Conservation (phyloP, 441 rosid genomes). For the Adansonia gregorii region DNA sequence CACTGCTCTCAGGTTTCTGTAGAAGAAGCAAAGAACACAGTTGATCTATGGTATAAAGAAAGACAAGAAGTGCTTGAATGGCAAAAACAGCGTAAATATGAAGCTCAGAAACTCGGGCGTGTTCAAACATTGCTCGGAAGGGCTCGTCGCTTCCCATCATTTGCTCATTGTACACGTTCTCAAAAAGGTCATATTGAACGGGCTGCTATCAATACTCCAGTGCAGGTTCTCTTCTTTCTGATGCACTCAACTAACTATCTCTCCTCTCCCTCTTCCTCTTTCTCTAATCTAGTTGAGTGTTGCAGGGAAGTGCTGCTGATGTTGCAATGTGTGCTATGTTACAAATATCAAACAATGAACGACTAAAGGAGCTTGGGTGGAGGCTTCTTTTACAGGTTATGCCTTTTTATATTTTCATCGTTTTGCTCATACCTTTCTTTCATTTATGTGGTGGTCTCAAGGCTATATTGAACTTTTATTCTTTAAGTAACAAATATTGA, state of each 20-base stretch:
- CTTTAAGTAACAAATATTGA: not conserved
- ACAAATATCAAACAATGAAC: constrained; percentile 67
- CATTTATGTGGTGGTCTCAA: not conserved
- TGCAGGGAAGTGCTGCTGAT: constrained; percentile 99
- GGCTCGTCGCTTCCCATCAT: constrained; percentile 73
- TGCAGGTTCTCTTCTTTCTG: constrained; percentile 65
- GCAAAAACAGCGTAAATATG: constrained; percentile 80
- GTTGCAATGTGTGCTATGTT: constrained; percentile 99
- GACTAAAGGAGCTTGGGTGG: constrained; percentile 88
- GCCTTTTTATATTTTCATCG: constrained; percentile 24
- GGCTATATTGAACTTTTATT: not conserved
- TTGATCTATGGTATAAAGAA: constrained; percentile 89
- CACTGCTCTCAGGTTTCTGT: constrained; percentile 65
- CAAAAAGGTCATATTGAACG: constrained; percentile 76
- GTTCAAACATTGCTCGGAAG: constrained; percentile 90
- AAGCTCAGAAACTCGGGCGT: constrained; percentile 55
- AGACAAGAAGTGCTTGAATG: constrained; percentile 85
- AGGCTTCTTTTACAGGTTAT: constrained; percentile 85
- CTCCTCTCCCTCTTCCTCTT: constrained; percentile 26
- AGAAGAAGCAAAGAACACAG: constrained; percentile 82
- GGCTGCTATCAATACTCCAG: constrained; percentile 98
- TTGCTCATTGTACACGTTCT: constrained; percentile 44
- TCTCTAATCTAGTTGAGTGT: constrained; percentile 21
- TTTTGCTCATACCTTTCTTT: not conserved
- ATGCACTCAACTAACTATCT: constrained; percentile 10